Conservation (phyloP, 768 basidiomycete species). For the Phallus indusiatus region DNA sequence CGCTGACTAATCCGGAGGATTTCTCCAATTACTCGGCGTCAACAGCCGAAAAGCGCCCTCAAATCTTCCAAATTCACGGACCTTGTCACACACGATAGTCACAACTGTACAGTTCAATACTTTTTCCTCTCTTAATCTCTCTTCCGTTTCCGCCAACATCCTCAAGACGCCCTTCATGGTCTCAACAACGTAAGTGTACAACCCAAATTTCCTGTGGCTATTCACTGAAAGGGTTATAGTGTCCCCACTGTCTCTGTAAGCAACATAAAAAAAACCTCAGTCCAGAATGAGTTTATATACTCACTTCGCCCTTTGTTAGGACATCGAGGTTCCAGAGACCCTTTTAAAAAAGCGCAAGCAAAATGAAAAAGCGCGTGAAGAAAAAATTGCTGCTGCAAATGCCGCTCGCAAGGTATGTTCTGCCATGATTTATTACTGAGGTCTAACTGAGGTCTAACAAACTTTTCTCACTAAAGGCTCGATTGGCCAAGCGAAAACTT, state of each 20-base stretch:
- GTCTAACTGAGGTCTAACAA: neutral
- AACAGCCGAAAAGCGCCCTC: too few species aligned
- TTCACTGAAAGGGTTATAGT: too few species aligned
- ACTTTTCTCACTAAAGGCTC: slow-evolving; percentile 43
- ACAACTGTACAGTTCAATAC: too few species aligned
- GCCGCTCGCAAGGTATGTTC: slow-evolving; percentile 84
- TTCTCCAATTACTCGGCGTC: neutral
- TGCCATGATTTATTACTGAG: slow-evolving; percentile 69
- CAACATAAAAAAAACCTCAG: too few species aligned
- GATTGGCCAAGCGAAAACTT: slow-evolving; percentile 88
- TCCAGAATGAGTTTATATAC: too few species aligned
- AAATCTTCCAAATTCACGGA: too few species aligned
- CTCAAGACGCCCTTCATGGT: too few species aligned
- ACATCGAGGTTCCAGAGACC: slow-evolving; percentile 97
- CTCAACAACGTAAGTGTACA: too few species aligned
- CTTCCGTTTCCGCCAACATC: too few species aligned
- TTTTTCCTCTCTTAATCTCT: too few species aligned
- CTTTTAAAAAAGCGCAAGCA: slow-evolving; percentile 99
- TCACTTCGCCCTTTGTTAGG: slow-evolving; percentile 37
- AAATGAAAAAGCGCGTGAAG: slow-evolving; percentile 93
- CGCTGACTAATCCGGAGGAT: neutral
- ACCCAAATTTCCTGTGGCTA: too few species aligned
- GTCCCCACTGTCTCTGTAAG: neutral
- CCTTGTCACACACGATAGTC: too few species aligned
- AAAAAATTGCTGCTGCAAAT: slow-evolving; percentile 72